Base-by-base conservation (phyloP, 2,329 filamentous ascomycete genomes). In the Cucurbitaria berberidis region DNA sequence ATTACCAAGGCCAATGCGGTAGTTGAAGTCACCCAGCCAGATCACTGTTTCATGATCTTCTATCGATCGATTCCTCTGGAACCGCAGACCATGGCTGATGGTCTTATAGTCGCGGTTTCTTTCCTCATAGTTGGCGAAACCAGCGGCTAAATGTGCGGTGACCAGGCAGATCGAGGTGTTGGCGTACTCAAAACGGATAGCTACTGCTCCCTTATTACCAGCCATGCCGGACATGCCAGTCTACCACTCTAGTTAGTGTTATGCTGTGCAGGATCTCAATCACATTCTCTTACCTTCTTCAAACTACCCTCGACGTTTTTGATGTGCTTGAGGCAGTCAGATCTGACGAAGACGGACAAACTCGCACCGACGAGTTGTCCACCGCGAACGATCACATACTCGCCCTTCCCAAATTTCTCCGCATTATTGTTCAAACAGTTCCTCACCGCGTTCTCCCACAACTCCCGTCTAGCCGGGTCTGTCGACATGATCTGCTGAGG, bases 401-500 rank as follows among this genome's bases (percentile, higher is more conserved):
- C 89, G 49, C 93, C 88, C 5, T 85, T 84, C 0, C 86, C 86
- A 19, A 83, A 79, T 52, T 80, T 80, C 35, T 83, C 82, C 16
- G 91, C 87, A 59, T 89, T 85, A 10, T 78, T 76, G 65, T 98
- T 97, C 34, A 99, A 77, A 13, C 88, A 91, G 40, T 80, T 81
- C 60, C 88, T 88, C 21, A 98, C 92, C 3, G 90, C 88, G 47
- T 82, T 78, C 72, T 99, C 95, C 95, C 95, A 99, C 18, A 88
- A 79, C 59, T 91, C 87, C 61, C 93, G 90, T 48, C 90, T 85
- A 3, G 87, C 86, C 1, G 95, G 95, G 71, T 99, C 93, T 55
- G 93, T 98, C 61, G 96, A 96, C 92, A 99, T 97, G 69, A 99
- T 98, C 69, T 99, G 95, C 73, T 98, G 93, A 15, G 96, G 95